Evolutionary conservation across 257 asterid genomes (phyloP).

Genomic region (Jacaranda mimosifolia): DNA sequence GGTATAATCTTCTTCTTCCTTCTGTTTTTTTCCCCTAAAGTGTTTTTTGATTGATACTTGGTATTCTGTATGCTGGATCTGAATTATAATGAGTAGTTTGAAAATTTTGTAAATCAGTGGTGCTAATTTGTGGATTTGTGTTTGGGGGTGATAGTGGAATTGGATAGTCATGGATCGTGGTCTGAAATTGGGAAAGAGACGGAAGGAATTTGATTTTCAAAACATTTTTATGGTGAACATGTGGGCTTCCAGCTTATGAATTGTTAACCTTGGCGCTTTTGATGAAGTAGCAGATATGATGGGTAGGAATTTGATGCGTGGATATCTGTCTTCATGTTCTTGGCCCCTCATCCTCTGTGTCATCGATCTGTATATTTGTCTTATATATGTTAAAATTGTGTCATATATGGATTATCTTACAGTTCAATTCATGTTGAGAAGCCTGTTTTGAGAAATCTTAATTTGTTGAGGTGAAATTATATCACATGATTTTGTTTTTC

Average conservation of each 20-base stretch:
- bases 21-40: background rate
- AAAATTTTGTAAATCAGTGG: background rate
- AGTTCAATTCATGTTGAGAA: background rate
- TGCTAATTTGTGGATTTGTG: background rate
- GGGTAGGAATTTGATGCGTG: slow-evolving; percentile 1
- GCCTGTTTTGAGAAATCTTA: background rate
- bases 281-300: background rate
- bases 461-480: slow-evolving; percentile 9
- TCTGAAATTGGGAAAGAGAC: slow-evolving; percentile 7
- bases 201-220: slow-evolving; percentile 8
- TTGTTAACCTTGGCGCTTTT: background rate
- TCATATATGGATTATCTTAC: background rate
- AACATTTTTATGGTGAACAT: background rate
- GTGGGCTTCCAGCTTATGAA: background rate
- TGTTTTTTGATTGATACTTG: background rate
- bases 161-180: background rate
- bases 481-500: background rate
- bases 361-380: background rate
- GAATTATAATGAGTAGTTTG: background rate
- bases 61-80: slow-evolving; percentile 16
- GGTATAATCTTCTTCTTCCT: slow-evolving; percentile 20
- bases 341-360: background rate
- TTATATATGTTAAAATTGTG: background rate
- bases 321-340: background rate
- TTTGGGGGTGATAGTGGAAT: slow-evolving; percentile 12